These are phyloP conservation scores for Ophiostoma ulmi DNA, from an alignment of 2,329 filamentous ascomycete genomes.

Conservation along the genomic window DNA sequence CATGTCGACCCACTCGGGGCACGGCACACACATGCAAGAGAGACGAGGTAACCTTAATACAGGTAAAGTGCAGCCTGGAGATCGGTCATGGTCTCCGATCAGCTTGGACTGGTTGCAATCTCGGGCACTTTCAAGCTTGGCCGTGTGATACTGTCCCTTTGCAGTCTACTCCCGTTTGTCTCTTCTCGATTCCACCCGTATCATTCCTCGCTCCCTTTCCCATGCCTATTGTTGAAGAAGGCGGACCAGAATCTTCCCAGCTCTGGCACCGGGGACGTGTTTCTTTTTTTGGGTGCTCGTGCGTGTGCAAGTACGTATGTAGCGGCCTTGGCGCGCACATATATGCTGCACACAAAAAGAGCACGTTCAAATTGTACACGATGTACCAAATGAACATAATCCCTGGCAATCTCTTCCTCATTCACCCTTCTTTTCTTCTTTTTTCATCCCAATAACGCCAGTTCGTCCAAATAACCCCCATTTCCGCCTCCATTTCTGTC, in stretches of 20 bases:
- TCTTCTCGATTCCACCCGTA: not conserved
- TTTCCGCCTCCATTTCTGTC: not conserved
- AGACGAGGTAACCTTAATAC: not conserved
- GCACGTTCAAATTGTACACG: not conserved
- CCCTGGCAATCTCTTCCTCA: not conserved
- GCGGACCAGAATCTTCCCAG: constrained; percentile 9
- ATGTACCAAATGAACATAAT: constrained; percentile 3
- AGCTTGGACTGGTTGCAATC: not conserved
- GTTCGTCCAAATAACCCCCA: not conserved
- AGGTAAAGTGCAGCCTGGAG: not conserved
- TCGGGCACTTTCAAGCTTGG: not conserved
- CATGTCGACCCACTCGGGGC: constrained; percentile 9
- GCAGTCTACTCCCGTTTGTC: not conserved
- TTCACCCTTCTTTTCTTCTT: not conserved
- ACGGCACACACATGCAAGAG: not conserved
- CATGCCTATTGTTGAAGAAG: constrained; percentile 21
- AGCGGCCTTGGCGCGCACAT: not conserved
- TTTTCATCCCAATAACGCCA: not conserved
- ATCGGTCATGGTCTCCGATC: constrained; percentile 16
- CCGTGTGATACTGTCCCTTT: not conserved
- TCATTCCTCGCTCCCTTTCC: not conserved
- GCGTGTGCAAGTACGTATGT: not conserved
- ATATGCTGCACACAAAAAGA: not conserved
- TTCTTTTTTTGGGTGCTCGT: not conserved
- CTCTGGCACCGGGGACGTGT: not conserved